Conservation (phyloP, 257 asterid genomes). For the Nicotiana paniculata region DNA sequence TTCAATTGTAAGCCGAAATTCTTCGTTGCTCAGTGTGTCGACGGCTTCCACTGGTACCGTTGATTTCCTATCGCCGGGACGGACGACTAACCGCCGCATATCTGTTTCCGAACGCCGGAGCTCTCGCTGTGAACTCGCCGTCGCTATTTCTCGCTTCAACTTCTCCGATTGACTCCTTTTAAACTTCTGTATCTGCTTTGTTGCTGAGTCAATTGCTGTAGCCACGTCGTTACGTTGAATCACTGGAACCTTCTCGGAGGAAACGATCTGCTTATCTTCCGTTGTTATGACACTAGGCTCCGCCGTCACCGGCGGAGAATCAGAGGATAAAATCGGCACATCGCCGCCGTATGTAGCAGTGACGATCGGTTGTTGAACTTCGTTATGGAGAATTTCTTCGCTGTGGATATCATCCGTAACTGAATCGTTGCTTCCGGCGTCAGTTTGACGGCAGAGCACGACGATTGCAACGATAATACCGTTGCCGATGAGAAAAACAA, state of each 20-base stretch:
- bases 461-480: constrained; percentile 39
- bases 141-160: constrained; percentile 41
- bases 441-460: constrained; percentile 41
- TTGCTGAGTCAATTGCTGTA: constrained; percentile 49
- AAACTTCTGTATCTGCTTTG: constrained; percentile 48
- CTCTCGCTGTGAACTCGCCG: constrained; percentile 25
- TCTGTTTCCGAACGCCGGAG: constrained; percentile 61
- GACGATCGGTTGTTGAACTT: constrained; percentile 16
- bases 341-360: not conserved
- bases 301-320: not conserved
- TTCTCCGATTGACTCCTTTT: constrained; percentile 75
- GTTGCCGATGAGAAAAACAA: constrained; percentile 78
- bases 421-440: constrained; percentile 9
- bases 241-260: constrained; percentile 12
- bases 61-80: not conserved
- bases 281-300: not conserved
- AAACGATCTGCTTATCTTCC: constrained; percentile 33
- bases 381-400: constrained; percentile 43
- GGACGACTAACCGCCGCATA: constrained; percentile 13
- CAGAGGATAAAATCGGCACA: not conserved
- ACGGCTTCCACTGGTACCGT: constrained; percentile 21
- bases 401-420: constrained; percentile 28
- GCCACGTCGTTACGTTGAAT: constrained; percentile 33
- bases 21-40: constrained; percentile 63
- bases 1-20: constrained; percentile 63